Percentiles rank a stretch among this genome's conserved stretches.
phyloP scores from a whole-genome alignment of 345 rosid species.

The Sapria himalayana region DNA sequence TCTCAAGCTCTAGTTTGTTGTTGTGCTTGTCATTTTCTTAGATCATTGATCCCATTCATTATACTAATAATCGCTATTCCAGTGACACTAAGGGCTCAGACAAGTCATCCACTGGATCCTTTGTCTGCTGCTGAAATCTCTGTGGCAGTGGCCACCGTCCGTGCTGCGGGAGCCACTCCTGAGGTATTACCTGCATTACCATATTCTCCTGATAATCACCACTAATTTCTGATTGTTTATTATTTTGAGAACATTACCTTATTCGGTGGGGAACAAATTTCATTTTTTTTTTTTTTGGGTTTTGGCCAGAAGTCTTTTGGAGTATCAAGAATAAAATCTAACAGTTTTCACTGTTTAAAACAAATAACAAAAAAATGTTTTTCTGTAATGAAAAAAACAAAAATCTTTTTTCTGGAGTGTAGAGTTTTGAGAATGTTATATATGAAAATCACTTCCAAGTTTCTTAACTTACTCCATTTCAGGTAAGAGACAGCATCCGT shows the following conservation, averaged over 20 bases:
- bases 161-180: conserved; percentile 84
- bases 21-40: conserved; percentile 5
- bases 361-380: too few species aligned
- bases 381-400: too few species aligned
- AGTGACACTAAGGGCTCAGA: conserved; percentile 57
- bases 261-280: conserved; percentile 6
- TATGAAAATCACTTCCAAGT: too few species aligned
- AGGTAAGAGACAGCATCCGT: conserved; percentile 89
- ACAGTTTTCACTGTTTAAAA: too few species aligned
- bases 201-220: too few species aligned
- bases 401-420: too few species aligned
- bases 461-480: conserved; percentile 9
- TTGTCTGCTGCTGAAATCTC: conserved; percentile 72
- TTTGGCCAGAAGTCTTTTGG: too few species aligned
- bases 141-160: conserved; percentile 78
- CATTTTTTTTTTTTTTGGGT: too few species aligned
- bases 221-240: background rate
- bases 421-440: too few species aligned
- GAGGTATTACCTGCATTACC: conserved; percentile 32
- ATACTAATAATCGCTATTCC: conserved; percentile 20
- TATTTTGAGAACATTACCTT: background rate
- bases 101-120: conserved; percentile 75
- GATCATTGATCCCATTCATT: conserved; percentile 6
- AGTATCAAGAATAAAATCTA: too few species aligned
- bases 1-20: conserved; percentile 2